Percentiles rank a stretch among this genome's conserved stretches.
Conservation (phyloP, 306 rosid species). For the Medicago ruthenica region DNA sequence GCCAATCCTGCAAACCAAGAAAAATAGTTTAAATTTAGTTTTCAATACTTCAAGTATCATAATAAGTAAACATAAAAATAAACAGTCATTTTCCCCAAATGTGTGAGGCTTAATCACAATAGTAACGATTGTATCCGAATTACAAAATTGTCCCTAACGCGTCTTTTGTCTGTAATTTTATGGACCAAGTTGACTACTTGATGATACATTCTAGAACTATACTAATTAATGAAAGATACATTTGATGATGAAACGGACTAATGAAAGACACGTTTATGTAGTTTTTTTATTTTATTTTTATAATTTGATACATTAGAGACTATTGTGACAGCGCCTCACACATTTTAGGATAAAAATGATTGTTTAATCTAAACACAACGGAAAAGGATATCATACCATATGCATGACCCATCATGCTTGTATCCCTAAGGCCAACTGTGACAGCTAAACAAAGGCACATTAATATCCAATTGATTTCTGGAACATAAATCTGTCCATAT, state of each 20-base stretch:
- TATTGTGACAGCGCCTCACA: neutral
- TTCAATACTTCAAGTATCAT: neutral
- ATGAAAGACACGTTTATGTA: neutral
- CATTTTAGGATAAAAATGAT: neutral
- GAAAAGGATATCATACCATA: conserved; percentile 41
- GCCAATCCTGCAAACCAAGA: conserved; percentile 48
- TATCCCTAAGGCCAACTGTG: conserved; percentile 50
- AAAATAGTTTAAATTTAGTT: conserved; percentile 42
- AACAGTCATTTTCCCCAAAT: neutral
- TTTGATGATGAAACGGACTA: neutral
- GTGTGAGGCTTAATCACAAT: neutral
- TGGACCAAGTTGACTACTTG: neutral
- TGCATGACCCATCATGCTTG: conserved; percentile 54
- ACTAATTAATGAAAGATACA: neutral
- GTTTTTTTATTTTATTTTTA: neutral
- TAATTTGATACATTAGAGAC: neutral
- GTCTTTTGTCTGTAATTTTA: neutral
- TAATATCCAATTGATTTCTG: conserved; percentile 51
- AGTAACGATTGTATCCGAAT: neutral
- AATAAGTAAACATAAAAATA: neutral
- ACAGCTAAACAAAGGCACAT: conserved; percentile 52
- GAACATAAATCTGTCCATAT: conserved; percentile 50
- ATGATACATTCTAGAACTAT: neutral
- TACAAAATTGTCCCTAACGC: neutral
- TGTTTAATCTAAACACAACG: neutral